Percentiles rank a stretch among this genome's conserved stretches.
Conservation (phyloP, 805 yeast species). For the Saturnispora bothae region DNA sequence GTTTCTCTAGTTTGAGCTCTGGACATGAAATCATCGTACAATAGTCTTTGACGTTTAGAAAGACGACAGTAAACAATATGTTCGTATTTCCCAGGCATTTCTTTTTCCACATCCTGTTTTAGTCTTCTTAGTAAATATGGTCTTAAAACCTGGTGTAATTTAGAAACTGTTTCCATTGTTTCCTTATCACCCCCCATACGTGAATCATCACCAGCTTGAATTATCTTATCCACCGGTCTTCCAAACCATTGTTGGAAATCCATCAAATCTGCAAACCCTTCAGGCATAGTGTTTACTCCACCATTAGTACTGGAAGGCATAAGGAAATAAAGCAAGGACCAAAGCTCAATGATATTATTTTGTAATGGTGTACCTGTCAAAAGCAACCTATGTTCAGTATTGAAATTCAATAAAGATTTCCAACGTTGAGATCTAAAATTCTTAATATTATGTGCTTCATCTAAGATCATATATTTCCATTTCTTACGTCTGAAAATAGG, state of each 20-base stretch:
- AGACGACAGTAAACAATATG: conserved; percentile 87
- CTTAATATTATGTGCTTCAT: conserved; percentile 97
- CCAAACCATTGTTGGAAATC: conserved; percentile 99
- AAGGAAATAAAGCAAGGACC: conserved; percentile 89
- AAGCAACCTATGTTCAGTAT: conserved; percentile 76
- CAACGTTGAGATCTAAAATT: conserved; percentile 94
- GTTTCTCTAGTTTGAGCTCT: conserved; percentile 93
- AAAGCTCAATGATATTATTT: conserved; percentile 85
- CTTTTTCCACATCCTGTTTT: conserved; percentile 94
- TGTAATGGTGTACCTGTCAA: conserved; percentile 97
- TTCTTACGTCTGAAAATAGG: conserved; percentile 82
- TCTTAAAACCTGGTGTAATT: conserved; percentile 85
- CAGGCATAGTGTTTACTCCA: conserved; percentile 59
- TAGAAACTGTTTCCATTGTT: conserved; percentile 73
- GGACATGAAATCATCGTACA: conserved; percentile 96
- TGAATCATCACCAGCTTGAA: conserved; percentile 53
- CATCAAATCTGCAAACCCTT: conserved; percentile 90
- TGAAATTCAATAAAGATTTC: conserved; percentile 91
- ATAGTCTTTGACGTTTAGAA: conserved; percentile 81
- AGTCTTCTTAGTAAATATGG: conserved; percentile 87
- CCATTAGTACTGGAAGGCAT: conserved; percentile 75
- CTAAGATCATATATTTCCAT: conserved; percentile 95
- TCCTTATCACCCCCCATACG: conserved; percentile 56
- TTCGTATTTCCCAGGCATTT: conserved; percentile 97
- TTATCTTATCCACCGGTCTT: conserved; percentile 86